Conservation (phyloP, 768 basidiomycete species). For the Mrakia frigida region DNA sequence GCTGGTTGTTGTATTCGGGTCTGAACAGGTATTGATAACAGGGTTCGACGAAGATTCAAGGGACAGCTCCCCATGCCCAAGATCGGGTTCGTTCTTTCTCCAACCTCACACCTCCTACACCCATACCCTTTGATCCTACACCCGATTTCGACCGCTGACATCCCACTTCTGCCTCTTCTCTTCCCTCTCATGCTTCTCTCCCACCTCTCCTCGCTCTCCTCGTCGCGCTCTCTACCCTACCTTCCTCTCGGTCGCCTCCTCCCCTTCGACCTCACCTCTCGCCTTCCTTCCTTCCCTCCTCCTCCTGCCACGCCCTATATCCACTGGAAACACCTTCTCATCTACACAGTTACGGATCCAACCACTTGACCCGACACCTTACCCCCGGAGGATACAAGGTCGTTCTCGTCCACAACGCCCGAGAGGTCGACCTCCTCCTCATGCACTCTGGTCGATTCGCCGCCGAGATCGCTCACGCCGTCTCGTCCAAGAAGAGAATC, state of each 20-base stretch:
- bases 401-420: slow-evolving; percentile 86
- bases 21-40: slow-evolving; percentile 77
- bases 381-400: slow-evolving; percentile 95
- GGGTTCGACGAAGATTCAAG: slow-evolving; percentile 53
- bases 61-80: slow-evolving; percentile 96
- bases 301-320: slow-evolving; percentile 38
- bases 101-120: background rate
- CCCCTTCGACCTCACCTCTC: slow-evolving; percentile 19
- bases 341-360: slow-evolving; percentile 70
- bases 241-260: background rate
- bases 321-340: background rate
- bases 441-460: slow-evolving; percentile 98
- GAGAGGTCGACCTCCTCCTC: slow-evolving; percentile 88
- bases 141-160: background rate
- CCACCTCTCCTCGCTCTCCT: background rate
- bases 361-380: slow-evolving; percentile 84
- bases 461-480: slow-evolving; percentile 93
- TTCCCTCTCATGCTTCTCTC: background rate
- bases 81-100: slow-evolving; percentile 51
- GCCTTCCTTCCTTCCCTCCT: background rate
- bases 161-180: background rate
- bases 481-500: slow-evolving; percentile 90
- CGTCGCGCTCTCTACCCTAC: no score
- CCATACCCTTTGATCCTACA: background rate
- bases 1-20: background rate